These are phyloP conservation scores for Monosiga brevicollis DNA, from an alignment of 78 protist genomes.

Conservation along the genomic window DNA sequence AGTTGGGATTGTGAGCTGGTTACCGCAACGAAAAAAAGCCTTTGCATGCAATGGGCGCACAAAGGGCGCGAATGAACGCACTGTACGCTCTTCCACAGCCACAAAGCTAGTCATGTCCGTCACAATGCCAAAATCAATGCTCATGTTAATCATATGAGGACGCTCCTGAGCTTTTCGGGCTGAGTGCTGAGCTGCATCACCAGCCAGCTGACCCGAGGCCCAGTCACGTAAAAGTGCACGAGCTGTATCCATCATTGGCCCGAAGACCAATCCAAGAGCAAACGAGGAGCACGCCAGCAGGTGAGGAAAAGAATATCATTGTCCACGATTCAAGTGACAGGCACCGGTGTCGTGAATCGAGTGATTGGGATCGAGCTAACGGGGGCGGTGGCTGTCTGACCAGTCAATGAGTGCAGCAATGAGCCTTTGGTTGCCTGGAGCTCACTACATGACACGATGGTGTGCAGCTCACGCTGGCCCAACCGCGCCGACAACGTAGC, in stretches of 20 bases:
- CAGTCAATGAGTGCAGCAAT: neutral
- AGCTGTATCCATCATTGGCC: no score
- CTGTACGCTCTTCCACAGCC: constrained; percentile 5
- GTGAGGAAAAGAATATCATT: no score
- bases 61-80: neutral
- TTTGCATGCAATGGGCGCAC: no score
- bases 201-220: neutral
- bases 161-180: neutral
- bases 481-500: neutral
- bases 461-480: neutral
- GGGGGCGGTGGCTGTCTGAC: no score
- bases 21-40: no score
- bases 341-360: no score
- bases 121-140: neutral
- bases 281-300: no score
- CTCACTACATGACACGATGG: neutral
- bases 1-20: no score
- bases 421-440: neutral
- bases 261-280: no score
- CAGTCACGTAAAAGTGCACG: constrained; percentile 14
- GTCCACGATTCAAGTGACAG: no score
- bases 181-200: neutral
- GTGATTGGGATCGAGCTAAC: no score
- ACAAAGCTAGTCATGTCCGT: constrained; percentile 7
- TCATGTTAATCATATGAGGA: neutral